A percentile compares a stretch with the other conserved stretches of the same genome.
Conservation (phyloP, 2,329 filamentous ascomycete species). For the Pseudofabraea citricarpa region DNA sequence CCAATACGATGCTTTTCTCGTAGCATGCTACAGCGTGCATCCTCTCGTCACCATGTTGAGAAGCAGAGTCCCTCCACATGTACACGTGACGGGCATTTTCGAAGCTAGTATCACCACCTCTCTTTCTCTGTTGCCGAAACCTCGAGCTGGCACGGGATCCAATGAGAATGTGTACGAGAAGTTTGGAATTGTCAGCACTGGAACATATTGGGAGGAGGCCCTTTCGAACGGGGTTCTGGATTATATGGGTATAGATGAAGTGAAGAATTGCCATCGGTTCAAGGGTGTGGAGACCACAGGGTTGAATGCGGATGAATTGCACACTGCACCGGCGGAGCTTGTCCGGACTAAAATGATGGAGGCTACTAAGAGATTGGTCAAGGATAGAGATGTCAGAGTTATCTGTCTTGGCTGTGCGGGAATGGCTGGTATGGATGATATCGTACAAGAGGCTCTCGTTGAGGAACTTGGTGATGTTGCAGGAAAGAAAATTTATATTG, state of each 20-base stretch:
- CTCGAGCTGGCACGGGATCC: conserved; percentile 9
- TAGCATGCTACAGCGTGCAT: conserved; percentile 87
- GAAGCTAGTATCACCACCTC: conserved; percentile 66
- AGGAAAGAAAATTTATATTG: conserved; percentile 57
- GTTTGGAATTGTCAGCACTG: conserved; percentile 89
- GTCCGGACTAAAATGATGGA: conserved; percentile 62
- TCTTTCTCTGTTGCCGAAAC: conserved; percentile 33
- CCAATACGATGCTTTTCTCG: conserved; percentile 69
- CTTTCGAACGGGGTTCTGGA: conserved; percentile 58
- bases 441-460: conserved; percentile 64
- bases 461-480: conserved; percentile 57
- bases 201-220: conserved; percentile 75
- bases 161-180: conserved; percentile 29
- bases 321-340: conserved; percentile 59
- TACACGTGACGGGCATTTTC: conserved; percentile 75
- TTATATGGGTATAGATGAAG: conserved; percentile 50
- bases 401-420: conserved; percentile 86
- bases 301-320: conserved; percentile 73
- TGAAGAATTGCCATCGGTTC: conserved; percentile 42
- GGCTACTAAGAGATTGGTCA: conserved; percentile 64
- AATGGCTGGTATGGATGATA: conserved; percentile 80
- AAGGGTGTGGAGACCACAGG: conserved; percentile 80
- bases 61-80: conserved; percentile 29
- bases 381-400: conserved; percentile 51
- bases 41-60: conserved; percentile 63